These are phyloP conservation scores for Nitzschia sp. DNA, from an alignment of 108 stramenopile genomes.

Conservation along the genomic window DNA sequence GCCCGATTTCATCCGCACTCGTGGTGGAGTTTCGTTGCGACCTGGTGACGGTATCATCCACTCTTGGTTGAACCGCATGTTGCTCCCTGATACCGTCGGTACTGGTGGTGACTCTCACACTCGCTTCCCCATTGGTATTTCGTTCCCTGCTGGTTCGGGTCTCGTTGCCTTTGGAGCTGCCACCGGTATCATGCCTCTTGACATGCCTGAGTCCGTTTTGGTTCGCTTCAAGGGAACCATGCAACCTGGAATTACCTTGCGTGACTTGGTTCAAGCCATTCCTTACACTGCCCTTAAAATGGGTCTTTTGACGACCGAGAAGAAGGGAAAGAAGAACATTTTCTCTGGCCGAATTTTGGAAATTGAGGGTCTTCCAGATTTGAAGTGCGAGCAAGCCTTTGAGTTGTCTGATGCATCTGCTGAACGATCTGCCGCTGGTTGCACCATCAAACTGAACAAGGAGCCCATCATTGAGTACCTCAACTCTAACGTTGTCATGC, in stretches of 20 bases:
- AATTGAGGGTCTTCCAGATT: conserved; percentile 92
- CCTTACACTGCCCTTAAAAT: conserved; percentile 93
- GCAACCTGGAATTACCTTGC: conserved; percentile 95
- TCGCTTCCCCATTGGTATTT: conserved; percentile 95
- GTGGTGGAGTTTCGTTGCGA: conserved; percentile 92
- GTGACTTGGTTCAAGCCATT: conserved; percentile 95
- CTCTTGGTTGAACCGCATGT: conserved; percentile 97
- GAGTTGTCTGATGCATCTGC: conserved; percentile 93
- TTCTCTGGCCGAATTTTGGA: conserved; percentile 94
- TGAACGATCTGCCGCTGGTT: conserved; percentile 95
- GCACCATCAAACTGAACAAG: conserved; percentile 93
- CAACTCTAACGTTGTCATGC: conserved; percentile 91
- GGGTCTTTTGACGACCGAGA: conserved; percentile 91
- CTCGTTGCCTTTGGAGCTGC: conserved; percentile 95
- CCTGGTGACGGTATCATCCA: conserved; percentile 98
- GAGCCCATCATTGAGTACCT: conserved; percentile 96
- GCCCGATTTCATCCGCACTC: conserved; percentile 94
- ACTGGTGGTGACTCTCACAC: conserved; percentile 97
- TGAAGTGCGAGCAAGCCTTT: conserved; percentile 97
- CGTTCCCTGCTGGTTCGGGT: conserved; percentile 95
- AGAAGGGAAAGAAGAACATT: conserved; percentile 96
- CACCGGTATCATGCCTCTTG: conserved; percentile 94
- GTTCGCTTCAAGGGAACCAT: conserved; percentile 91
- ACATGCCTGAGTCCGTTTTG: conserved; percentile 95
- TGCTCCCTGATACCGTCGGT: conserved; percentile 95